Evolutionary conservation across 176 grass and related monocot genomes (phyloP), one percentile per base, ranked within the genome.

Genomic region (Guadua angustifolia): DNA sequence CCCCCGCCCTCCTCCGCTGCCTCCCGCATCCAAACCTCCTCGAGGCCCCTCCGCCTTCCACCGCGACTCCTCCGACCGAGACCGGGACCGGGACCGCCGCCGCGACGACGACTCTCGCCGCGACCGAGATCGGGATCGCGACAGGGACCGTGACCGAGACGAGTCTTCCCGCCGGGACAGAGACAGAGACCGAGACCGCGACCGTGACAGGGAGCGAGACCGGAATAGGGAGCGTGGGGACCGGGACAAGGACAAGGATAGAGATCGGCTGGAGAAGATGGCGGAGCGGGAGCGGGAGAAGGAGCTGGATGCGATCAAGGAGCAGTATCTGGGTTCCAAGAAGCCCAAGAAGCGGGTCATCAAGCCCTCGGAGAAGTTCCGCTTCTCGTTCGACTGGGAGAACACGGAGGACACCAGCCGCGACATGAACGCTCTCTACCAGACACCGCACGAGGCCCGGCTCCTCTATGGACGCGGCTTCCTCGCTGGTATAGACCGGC

Each of bases 361-460:
- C 74, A 98, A 93, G 85, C 95, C 95, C 46, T 95, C 92, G 1
- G 95, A 98, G 89, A 98, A 98, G 75, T 98, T 98, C 75, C 90
- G 95, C 24, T 98, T 98, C 85, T 98, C 95, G 8, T 98, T 98
- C 39, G 95, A 95, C 59, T 98, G 95, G 95, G 95, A 98, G 80
- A 95, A 98, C 87, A 98, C 95, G 0, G 95, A 98, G 85, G 95
- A 98, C 74, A 98, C 95, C 50, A 95, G 90, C 18, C 93, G 92
- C 1, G 95, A 98, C 89, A 98, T 98, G 95, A 98, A 98, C 43
- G 5, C 85, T 10, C 84, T 98, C 44, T 98, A 98, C 73, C 95
- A 95, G 83, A 80, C 87, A 16, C 95, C 95, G 1, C 92, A 94
- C 19, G 92, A 98, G 49, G 95, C 95, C 24, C 85, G 89, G 5